Conservation (phyloP, 768 basidiomycete genomes). For the Lentinula raphanica region DNA sequence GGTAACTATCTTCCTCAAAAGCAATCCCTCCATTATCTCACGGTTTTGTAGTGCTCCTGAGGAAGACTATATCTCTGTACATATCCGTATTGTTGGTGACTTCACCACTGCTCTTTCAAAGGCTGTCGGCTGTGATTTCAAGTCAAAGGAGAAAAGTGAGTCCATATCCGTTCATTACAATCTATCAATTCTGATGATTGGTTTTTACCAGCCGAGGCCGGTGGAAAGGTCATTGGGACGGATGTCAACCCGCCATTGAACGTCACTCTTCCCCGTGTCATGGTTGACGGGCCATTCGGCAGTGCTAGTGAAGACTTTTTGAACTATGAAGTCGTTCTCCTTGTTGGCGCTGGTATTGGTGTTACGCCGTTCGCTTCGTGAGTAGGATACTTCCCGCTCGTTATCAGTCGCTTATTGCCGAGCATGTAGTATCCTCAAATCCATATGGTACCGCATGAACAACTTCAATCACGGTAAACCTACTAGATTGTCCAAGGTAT, state of each 20-base stretch:
- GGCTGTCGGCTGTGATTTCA: constrained; percentile 80
- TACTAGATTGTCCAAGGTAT: constrained; percentile 79
- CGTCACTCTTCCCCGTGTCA: constrained; percentile 79
- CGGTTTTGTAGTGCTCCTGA: constrained; percentile 69
- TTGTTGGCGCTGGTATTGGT: constrained; percentile 94
- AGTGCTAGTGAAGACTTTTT: constrained; percentile 88
- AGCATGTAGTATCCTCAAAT: constrained; percentile 64
- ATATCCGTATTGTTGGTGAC: constrained; percentile 89
- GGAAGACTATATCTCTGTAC: constrained; percentile 91
- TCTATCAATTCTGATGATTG: not conserved
- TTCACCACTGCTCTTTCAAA: constrained; percentile 82
- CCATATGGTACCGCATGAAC: constrained; percentile 97
- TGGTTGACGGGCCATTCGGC: constrained; percentile 96
- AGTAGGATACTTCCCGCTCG: constrained; percentile 22
- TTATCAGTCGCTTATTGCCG: constrained; percentile 1
- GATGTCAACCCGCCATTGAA: constrained; percentile 56
- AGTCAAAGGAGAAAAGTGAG: constrained; percentile 45
- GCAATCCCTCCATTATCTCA: not conserved
- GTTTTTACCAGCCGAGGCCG: constrained; percentile 22
- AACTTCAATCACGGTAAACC: constrained; percentile 63
- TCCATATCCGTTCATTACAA: not conserved
- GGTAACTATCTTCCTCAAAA: constrained; percentile 32
- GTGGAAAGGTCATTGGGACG: constrained; percentile 60
- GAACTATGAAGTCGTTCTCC: constrained; percentile 82
- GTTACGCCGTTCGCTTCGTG: constrained; percentile 95